These are phyloP conservation scores for Fomitopsis pulvina DNA, from an alignment of 768 basidiomycete genomes.

Conservation along the genomic window DNA sequence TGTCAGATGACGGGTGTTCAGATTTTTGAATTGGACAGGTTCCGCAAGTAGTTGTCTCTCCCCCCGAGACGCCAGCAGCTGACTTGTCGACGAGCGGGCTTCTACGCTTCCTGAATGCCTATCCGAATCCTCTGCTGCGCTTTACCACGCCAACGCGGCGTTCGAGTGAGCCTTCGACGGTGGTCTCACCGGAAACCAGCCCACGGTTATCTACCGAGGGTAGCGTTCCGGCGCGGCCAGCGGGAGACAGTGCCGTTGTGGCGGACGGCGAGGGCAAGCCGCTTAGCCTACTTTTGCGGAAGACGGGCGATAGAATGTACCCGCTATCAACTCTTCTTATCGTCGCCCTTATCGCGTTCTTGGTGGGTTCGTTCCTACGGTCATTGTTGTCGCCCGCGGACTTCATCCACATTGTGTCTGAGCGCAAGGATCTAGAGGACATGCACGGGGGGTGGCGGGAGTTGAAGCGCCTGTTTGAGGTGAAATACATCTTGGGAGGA, in stretches of 20 bases:
- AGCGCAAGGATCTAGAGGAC: conserved; percentile 46
- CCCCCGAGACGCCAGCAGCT: conserved; percentile 16
- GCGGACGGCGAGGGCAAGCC: neutral
- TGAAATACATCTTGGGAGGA: conserved; percentile 75
- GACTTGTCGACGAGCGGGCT: conserved; percentile 34
- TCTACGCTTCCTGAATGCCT: conserved; percentile 54
- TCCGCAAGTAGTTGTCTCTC: conserved; percentile 13
- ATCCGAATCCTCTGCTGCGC: conserved; percentile 50
- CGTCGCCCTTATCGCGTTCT: conserved; percentile 79
- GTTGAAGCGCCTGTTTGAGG: conserved; percentile 72
- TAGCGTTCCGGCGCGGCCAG: no score
- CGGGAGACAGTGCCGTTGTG: conserved; percentile 6
- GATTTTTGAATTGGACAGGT: conserved; percentile 18
- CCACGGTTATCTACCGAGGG: neutral
- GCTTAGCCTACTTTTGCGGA: conserved; percentile 5
- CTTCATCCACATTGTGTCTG: conserved; percentile 75
- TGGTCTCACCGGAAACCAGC: neutral
- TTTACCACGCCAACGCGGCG: conserved; percentile 33
- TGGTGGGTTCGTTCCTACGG: conserved; percentile 86
- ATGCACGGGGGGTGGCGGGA: conserved; percentile 70
- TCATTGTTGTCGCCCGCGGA: conserved; percentile 87
- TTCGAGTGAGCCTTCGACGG: conserved; percentile 11
- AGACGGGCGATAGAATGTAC: conserved; percentile 23
- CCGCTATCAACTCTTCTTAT: conserved; percentile 57
- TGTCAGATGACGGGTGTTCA: conserved; percentile 4